These are phyloP conservation scores for Nicotiana undulata DNA, from an alignment of 257 asterid genomes.

Conservation along the genomic window DNA sequence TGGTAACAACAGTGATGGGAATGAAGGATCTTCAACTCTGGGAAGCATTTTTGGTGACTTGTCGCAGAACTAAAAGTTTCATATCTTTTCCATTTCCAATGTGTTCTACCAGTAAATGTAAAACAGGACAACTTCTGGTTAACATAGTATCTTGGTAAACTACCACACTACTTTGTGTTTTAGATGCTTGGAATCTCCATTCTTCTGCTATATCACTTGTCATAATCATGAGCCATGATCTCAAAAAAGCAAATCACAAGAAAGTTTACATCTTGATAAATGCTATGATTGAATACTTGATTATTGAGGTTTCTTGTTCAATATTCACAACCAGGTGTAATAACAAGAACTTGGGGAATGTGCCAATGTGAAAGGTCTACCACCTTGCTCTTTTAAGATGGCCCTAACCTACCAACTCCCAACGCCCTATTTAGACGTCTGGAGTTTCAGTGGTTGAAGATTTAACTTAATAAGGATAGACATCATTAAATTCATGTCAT, in stretches of 20 bases:
- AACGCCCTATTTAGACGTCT: neutral
- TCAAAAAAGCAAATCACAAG: neutral
- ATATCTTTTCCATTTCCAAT: neutral
- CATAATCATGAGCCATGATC: neutral
- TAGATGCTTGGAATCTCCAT: neutral
- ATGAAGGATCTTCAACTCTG: conserved; percentile 10
- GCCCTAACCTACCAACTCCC: neutral
- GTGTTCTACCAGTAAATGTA: neutral
- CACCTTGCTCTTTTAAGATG: neutral
- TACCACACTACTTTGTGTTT: neutral
- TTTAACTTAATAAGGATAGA: neutral
- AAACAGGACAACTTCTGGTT: neutral
- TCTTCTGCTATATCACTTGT: neutral
- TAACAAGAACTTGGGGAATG: neutral
- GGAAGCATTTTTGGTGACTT: conserved; percentile 6
- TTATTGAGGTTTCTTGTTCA: neutral
- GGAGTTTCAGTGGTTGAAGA: neutral
- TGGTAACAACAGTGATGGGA: conserved; percentile 8
- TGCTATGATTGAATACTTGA: neutral
- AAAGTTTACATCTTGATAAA: neutral
- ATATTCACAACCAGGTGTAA: neutral
- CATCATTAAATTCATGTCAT: neutral
- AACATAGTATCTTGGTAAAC: neutral
- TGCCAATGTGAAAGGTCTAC: conserved; percentile 1
- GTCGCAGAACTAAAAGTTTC: neutral